A percentile compares a stretch with the other conserved stretches of the same genome.
Evolutionary conservation across 2,329 filamentous ascomycete species (phyloP).

Genomic region (Arthroderma uncinatum): DNA sequence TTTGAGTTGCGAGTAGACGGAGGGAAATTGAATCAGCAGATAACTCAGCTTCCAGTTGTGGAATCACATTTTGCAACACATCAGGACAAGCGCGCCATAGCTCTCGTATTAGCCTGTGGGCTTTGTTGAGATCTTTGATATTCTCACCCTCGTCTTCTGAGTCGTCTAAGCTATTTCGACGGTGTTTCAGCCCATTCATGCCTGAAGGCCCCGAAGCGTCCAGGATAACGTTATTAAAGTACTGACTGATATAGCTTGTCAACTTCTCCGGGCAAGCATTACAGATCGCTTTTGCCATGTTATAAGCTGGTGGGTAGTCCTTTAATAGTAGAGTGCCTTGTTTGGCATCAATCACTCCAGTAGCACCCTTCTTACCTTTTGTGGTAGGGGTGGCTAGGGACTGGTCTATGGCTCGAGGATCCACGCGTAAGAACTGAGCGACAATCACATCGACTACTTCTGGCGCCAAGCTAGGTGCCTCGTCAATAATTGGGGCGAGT

Average conservation of each 20-base stretch:
- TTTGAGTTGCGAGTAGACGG: conserved; percentile 80
- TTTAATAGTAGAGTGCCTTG: conserved; percentile 78
- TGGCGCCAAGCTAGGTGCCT: conserved; percentile 63
- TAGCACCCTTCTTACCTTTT: conserved; percentile 46
- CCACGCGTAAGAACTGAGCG: conserved; percentile 85
- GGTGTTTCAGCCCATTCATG: conserved; percentile 44
- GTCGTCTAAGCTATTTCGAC: conserved; percentile 45
- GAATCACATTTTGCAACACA: conserved; percentile 84
- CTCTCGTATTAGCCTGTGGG: conserved; percentile 78
- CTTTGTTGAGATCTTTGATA: conserved; percentile 76
- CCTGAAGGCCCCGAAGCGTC: conserved; percentile 59
- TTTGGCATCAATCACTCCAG: conserved; percentile 53
- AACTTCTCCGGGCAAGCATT: conserved; percentile 84
- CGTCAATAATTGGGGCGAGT: conserved; percentile 75
- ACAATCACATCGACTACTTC: conserved; percentile 87
- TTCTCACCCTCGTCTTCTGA: conserved; percentile 67
- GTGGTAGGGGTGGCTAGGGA: conserved; percentile 31
- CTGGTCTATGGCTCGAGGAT: conserved; percentile 46
- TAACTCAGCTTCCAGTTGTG: conserved; percentile 84
- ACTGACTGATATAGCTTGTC: conserved; percentile 86
- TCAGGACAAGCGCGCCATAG: conserved; percentile 85
- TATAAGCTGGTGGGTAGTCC: conserved; percentile 82
- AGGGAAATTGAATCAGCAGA: conserved; percentile 80
- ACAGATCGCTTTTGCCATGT: conserved; percentile 92
- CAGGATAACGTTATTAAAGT: conserved; percentile 93